Evolutionary conservation across 2,329 filamentous ascomycete genomes (phyloP), one percentile per base, ranked within the genome.

Genomic region (Aspergillus puulaauensis): DNA sequence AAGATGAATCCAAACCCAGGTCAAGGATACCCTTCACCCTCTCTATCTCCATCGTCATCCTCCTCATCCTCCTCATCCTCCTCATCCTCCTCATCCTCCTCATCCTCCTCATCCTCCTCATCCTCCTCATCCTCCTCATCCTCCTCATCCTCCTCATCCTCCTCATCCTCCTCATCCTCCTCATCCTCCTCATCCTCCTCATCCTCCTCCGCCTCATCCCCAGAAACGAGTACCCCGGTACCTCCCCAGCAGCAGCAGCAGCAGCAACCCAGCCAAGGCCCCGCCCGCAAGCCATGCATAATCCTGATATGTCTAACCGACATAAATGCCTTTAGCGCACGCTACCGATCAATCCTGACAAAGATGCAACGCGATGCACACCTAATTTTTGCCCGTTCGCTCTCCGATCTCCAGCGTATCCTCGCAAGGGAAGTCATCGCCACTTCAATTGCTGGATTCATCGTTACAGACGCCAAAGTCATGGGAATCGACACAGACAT

Each of bases 321-420:
- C 19, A 24, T 21, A 31, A 39, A 14, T 17, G 15, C 17, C 37
- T 47, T 35, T 19, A 41, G 23, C 21, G 23, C 12, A 17, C 49
- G 35, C 17, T 57, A 52, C 24, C 17, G 8, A 14, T 23, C 43
- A 17, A 44, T 52, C 17, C 43, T 52, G 4, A 12, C 17, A 11
- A 56, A 60, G 41, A 54, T 63, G 35, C 35, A 53, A 15, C 46
- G 56, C 46, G 56, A 60, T 14, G 57, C 49, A 5, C 52, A 48
- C 15, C 15, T 61, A 40, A 37, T 61, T 21, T 53, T n/a, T 21
- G 41, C 44, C 37, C 17, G 15, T 3, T 53, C 19, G 15, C 21
- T 6, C n/a, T 37, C 27, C 11, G 21, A 48, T 17, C 21, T 54
- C n/a, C 15, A 45, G 31, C 15, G 41, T 56, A 27, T 54, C 23